These are phyloP conservation scores for Hippophae rhamnoides DNA, from an alignment of 306 rosid genomes.

Conservation along the genomic window DNA sequence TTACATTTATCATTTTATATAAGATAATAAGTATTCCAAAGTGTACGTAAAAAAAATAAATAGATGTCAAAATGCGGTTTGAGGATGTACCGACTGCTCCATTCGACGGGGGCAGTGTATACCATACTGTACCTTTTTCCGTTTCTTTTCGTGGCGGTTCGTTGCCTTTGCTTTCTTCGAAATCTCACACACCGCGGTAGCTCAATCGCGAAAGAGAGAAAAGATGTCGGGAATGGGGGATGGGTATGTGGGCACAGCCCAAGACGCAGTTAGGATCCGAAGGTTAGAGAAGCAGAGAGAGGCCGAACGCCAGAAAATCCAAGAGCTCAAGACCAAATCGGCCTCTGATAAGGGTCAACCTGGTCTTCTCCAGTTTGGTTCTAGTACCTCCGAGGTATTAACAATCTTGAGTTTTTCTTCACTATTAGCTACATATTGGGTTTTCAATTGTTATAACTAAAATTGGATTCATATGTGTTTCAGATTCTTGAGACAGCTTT, in stretches of 20 bases:
- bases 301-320: constrained; percentile 93
- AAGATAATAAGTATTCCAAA: too few species aligned
- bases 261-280: constrained; percentile 85
- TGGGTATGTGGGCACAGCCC: constrained; percentile 98
- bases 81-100: too few species aligned
- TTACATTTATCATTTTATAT: too few species aligned
- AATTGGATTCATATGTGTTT: constrained; percentile 3
- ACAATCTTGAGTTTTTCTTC: background rate
- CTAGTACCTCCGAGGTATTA: constrained; percentile 79
- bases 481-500: constrained; percentile 97
- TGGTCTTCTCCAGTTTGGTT: constrained; percentile 97
- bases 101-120: too few species aligned
- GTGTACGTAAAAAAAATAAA: too few species aligned
- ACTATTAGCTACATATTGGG: too few species aligned
- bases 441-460: background rate
- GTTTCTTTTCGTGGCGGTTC: too few species aligned
- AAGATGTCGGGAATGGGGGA: constrained; percentile 97
- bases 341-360: constrained; percentile 68
- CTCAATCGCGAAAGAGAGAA: background rate
- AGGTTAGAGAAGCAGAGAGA: constrained; percentile 95
- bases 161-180: too few species aligned
- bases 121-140: too few species aligned
- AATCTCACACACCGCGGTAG: too few species aligned
- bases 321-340: constrained; percentile 87
- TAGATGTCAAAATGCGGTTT: too few species aligned